Evolutionary conservation across 2,329 filamentous ascomycete genomes (phyloP), one percentile per base, ranked within the genome.

Genomic region (Neonectria coccinea): DNA sequence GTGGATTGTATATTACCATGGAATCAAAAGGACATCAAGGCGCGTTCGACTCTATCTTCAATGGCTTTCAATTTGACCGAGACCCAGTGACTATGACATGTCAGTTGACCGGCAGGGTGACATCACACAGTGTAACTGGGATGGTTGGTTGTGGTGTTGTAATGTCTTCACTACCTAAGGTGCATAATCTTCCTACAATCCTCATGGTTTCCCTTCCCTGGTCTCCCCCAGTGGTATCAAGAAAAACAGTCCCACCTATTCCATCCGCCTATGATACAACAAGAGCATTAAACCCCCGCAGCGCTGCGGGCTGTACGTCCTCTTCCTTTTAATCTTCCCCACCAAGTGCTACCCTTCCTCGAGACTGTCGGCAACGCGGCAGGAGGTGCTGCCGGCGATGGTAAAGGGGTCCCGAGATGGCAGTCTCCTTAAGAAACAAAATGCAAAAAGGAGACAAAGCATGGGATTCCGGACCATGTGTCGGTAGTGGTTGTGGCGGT

Each of bases 201-300:
- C 39, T 51, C 14, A 29, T 9, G 11, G 39, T 33, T 29, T 29
- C 31, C 42, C 45, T 45, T 53, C 51, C 47, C 48, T 47, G 27
- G n/a, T 41, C 31, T 50, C 45, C 53, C 52, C 27, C 36, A 27
- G 27, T 63, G 60, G 60, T 63, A 63, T 64, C 61, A 59, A 64
- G 25, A 12, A 55, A 54, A 59, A 64, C 33, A 62, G n/a, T 54
- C 33, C 61, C 56, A 59, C 61, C 61, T 36, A n/a, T 29, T 50
- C 56, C 50, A 44, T 56, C 51, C 55, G 57, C 48, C 50, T 66
- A 70, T 70, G 65, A 69, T 69, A 70, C 65, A 69, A 63, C 59
- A 67, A 62, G 56, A 56, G 45, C 59, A 63, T 56, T 33, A 59
- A 50, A 52, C 51, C 50, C 31, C 56, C 33, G 29, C n/a, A 51